Conservation (phyloP, 108 stramenopile species). For the Skeletonema marinoi region DNA sequence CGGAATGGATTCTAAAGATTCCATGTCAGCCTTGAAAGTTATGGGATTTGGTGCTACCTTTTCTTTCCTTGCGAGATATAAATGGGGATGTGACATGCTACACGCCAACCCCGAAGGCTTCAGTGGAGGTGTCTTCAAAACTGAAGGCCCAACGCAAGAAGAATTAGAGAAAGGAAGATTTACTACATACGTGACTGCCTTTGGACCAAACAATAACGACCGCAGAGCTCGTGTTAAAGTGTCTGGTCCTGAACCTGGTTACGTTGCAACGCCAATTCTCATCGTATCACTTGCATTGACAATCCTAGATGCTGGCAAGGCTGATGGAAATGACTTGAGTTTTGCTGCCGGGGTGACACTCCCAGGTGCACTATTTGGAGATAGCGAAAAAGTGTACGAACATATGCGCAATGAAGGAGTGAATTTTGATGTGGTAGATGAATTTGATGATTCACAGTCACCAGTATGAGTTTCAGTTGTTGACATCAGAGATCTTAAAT, state of each 20-base stretch:
- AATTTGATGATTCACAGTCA: slow-evolving; percentile 4
- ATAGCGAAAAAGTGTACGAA: slow-evolving; percentile 30
- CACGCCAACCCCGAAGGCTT: slow-evolving; percentile 40
- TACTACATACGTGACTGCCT: slow-evolving; percentile 33
- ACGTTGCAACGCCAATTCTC: slow-evolving; percentile 51
- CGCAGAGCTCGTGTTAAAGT: slow-evolving; percentile 21
- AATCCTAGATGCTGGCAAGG: slow-evolving; percentile 23
- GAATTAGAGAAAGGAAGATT: slow-evolving; percentile 25
- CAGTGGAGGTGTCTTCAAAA: slow-evolving; percentile 23
- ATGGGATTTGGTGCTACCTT: slow-evolving; percentile 39
- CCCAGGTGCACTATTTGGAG: slow-evolving; percentile 50
- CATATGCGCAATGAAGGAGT: slow-evolving; percentile 29
- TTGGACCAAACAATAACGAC: slow-evolving; percentile 18
- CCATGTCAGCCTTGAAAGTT: slow-evolving; percentile 13
- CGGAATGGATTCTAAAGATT: slow-evolving; percentile 18
- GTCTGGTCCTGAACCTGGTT: slow-evolving; percentile 49
- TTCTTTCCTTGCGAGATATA: slow-evolving; percentile 31
- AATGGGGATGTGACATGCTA: slow-evolving; percentile 39
- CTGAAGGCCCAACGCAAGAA: slow-evolving; percentile 34
- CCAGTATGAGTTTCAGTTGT: neutral
- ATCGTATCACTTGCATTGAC: slow-evolving; percentile 50
- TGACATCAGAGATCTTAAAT: neutral
- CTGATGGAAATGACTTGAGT: neutral
- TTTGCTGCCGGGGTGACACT: slow-evolving; percentile 42
- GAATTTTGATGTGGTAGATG: slow-evolving; percentile 21